phyloP scores from a whole-genome alignment of 805 yeast genomes.

The Kodamaea fukazawae region DNA sequence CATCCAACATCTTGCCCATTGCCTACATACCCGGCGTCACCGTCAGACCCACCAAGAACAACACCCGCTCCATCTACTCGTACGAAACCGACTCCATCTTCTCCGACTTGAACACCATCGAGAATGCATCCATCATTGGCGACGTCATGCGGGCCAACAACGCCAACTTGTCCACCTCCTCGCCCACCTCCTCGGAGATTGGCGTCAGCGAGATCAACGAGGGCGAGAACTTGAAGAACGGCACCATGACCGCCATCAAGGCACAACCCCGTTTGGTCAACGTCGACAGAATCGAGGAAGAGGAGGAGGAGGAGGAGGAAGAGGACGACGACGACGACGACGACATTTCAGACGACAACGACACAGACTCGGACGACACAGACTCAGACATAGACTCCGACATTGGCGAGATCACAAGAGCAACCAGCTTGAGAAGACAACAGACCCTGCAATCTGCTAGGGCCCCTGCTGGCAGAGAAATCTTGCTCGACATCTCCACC shows the following conservation, averaged over 20 bases:
- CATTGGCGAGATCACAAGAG: slow-evolving; percentile 43
- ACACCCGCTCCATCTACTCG: slow-evolving; percentile 44
- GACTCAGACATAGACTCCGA: slow-evolving; percentile 45
- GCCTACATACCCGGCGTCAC: slow-evolving; percentile 95
- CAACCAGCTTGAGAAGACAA: slow-evolving; percentile 31
- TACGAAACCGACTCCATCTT: slow-evolving; percentile 42
- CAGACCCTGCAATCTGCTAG: slow-evolving; percentile 2
- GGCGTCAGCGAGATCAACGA: slow-evolving; percentile 5
- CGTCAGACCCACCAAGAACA: slow-evolving; percentile 48
- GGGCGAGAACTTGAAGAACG: slow-evolving; percentile 19
- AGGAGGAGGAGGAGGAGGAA: slow-evolving; percentile 33
- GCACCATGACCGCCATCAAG: slow-evolving; percentile 70
- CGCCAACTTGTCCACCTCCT: slow-evolving; percentile 7
- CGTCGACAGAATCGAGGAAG: slow-evolving; percentile 47
- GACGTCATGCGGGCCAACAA: slow-evolving; percentile 29
- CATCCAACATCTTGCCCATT: slow-evolving; percentile 85
- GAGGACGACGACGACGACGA: slow-evolving; percentile 16
- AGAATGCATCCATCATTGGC: slow-evolving; percentile 47
- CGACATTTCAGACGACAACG: slow-evolving; percentile 12
- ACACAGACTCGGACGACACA: slow-evolving; percentile 23
- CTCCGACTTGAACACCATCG: slow-evolving; percentile 44
- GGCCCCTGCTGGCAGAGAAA: not conserved
- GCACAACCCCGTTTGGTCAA: slow-evolving; percentile 73
- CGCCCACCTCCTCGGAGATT: not conserved
- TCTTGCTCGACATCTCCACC: slow-evolving; percentile 3